Evolutionary conservation across 2,329 filamentous ascomycete species (phyloP).

Genomic region (Aureobasidium mangrovei): DNA sequence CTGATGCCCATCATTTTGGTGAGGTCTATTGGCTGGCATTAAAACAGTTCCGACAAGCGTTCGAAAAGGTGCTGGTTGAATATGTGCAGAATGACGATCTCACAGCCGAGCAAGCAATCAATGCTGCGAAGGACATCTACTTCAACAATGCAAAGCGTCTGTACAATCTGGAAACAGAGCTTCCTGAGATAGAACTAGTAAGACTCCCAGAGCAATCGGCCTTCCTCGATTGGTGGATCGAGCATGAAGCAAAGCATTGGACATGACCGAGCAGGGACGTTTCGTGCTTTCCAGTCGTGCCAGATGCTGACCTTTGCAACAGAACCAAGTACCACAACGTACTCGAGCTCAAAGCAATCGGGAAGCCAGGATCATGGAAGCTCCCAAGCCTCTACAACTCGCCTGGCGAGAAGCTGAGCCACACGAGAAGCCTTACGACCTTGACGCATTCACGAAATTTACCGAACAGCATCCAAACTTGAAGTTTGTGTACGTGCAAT

Average conservation of each 20-base stretch:
- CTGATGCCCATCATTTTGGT: conserved; percentile 69
- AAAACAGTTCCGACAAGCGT: conserved; percentile 59
- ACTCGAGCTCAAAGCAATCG: conserved; percentile 1
- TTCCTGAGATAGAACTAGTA: conserved; percentile 26
- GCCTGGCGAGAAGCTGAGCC: not conserved
- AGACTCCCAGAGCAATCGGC: not conserved
- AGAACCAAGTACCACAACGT: not conserved
- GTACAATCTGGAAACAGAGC: conserved; percentile 48
- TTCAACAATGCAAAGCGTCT: conserved; percentile 71
- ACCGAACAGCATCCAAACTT: conserved; percentile 42
- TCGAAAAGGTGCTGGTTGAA: conserved; percentile 59
- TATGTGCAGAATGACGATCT: conserved; percentile 58
- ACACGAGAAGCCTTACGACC: not conserved
- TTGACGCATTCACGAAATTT: conserved; percentile 30
- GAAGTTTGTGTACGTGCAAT: conserved; percentile 65
- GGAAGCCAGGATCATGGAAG: conserved; percentile 1
- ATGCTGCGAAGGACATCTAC: conserved; percentile 57
- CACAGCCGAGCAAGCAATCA: conserved; percentile 51
- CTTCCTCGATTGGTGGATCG: not conserved
- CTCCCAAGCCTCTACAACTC: not conserved
- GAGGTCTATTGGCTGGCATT: conserved; percentile 70
- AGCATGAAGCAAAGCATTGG: not conserved
- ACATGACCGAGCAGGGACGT: not conserved
- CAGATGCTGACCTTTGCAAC: not conserved
- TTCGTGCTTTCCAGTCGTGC: not conserved